phyloP scores from a whole-genome alignment of 108 stramenopile species.

The Bacterosira constricta region DNA sequence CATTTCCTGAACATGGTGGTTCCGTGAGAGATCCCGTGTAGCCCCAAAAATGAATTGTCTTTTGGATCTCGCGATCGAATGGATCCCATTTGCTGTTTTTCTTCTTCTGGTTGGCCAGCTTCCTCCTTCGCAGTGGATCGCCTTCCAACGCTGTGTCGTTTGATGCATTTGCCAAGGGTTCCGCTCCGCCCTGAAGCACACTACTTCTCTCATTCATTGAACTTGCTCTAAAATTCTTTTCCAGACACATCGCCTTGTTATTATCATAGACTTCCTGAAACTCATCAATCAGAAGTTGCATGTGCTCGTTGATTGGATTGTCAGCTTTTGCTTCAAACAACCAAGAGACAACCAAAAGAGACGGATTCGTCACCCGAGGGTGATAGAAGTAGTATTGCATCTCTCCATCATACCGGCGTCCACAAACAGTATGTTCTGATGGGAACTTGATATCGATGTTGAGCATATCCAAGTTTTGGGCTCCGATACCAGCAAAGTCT shows the following conservation, averaged over 20 bases:
- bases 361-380: constrained; percentile 33
- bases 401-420: constrained; percentile 69
- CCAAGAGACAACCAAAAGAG: constrained; percentile 20
- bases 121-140: not conserved
- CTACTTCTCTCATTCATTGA: too few species aligned
- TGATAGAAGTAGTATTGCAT: constrained; percentile 82
- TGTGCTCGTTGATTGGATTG: constrained; percentile 41
- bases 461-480: constrained; percentile 58
- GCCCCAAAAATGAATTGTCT: constrained; percentile 69
- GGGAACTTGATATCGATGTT: constrained; percentile 85
- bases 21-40: constrained; percentile 83
- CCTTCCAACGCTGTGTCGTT: too few species aligned
- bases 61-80: constrained; percentile 60
- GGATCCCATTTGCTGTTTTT: constrained; percentile 58
- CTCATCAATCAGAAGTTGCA: constrained; percentile 38
- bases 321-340: constrained; percentile 7
- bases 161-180: too few species aligned
- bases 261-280: constrained; percentile 64
- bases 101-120: constrained; percentile 16
- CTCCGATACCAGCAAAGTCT: constrained; percentile 59
- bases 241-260: constrained; percentile 36
- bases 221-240: not conserved
- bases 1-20: constrained; percentile 72
- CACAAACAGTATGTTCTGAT: constrained; percentile 68
- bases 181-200: constrained; percentile 8